A percentile compares a stretch with the other conserved stretches of the same genome.
phyloP scores from a whole-genome alignment of 805 yeast species.

The Danielia oregonensis region DNA sequence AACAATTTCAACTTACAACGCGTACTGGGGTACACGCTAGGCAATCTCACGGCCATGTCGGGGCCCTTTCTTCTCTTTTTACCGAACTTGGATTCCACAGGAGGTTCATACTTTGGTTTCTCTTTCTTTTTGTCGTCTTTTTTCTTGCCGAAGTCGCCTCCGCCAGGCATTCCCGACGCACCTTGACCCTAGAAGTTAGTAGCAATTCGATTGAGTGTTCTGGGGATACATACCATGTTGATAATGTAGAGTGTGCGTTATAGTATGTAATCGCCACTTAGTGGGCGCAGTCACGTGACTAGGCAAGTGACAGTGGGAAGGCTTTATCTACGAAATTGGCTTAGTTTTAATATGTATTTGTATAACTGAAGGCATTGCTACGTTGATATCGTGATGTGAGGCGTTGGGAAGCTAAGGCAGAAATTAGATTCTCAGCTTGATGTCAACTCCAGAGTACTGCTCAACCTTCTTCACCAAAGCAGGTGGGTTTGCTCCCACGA shows the following conservation, averaged over 20 bases:
- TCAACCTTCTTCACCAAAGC: slow-evolving; percentile 27
- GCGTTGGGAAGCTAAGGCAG: too few relatives aligned
- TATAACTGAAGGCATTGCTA: too few relatives aligned
- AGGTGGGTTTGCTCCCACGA: slow-evolving; percentile 63
- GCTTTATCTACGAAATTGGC: too few relatives aligned
- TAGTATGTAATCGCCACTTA: slow-evolving; percentile 15
- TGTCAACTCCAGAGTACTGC: slow-evolving; percentile 27
- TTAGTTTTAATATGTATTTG: too few relatives aligned
- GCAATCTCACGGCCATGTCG: slow-evolving; percentile 78
- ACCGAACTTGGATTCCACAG: slow-evolving; percentile 91
- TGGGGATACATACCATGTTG: slow-evolving; percentile 11
- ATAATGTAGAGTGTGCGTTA: slow-evolving; percentile 3
- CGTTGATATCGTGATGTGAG: too few relatives aligned
- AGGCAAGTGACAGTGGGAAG: too few relatives aligned
- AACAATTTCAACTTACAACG: slow-evolving; percentile 88
- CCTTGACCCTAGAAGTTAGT: slow-evolving; percentile 46
- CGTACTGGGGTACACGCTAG: slow-evolving; percentile 85
- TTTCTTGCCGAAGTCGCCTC: slow-evolving; percentile 41
- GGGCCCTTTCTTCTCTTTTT: slow-evolving; percentile 93
- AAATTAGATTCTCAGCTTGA: slow-evolving; percentile 13
- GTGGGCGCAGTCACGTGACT: neutral
- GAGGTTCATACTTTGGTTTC: slow-evolving; percentile 98
- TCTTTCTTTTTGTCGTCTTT: slow-evolving; percentile 66
- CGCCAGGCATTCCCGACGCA: slow-evolving; percentile 53
- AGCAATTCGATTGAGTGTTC: neutral